These are phyloP conservation scores for Pyrus betulifolia DNA, from an alignment of 306 rosid genomes.

Conservation along the genomic window DNA sequence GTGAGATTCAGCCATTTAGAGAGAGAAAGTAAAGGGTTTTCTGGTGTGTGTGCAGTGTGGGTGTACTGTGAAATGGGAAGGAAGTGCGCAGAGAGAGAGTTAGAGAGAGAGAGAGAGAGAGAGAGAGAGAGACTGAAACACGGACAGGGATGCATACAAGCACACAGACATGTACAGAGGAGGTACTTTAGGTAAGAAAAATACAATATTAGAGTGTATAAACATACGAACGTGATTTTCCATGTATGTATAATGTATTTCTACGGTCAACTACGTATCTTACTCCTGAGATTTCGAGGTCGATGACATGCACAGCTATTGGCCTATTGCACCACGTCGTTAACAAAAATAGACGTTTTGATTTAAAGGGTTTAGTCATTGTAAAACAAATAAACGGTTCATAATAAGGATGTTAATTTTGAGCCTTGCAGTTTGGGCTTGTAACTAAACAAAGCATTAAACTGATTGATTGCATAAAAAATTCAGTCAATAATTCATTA, in stretches of 20 bases:
- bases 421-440: too few species aligned
- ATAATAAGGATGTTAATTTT: too few species aligned
- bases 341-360: neutral
- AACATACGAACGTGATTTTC: neutral
- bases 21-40: neutral
- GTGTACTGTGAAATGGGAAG: conserved; percentile 25
- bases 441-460: too few species aligned
- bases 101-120: too few species aligned
- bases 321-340: neutral
- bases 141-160: neutral
- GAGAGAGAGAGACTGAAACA: conserved; percentile 6
- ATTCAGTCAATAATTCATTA: too few species aligned
- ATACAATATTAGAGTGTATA: neutral
- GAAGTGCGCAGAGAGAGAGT: conserved; percentile 3
- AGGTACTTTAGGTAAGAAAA: neutral
- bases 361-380: neutral
- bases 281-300: neutral
- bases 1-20: conserved; percentile 37
- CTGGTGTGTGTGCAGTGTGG: conserved; percentile 21
- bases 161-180: neutral
- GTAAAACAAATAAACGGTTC: too few species aligned
- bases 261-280: neutral
- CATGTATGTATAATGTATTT: neutral
- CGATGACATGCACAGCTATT: neutral
- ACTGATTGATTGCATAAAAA: too few species aligned